Evolutionary conservation across 345 rosid species (phyloP).

Genomic region (Aegle marmelos): DNA sequence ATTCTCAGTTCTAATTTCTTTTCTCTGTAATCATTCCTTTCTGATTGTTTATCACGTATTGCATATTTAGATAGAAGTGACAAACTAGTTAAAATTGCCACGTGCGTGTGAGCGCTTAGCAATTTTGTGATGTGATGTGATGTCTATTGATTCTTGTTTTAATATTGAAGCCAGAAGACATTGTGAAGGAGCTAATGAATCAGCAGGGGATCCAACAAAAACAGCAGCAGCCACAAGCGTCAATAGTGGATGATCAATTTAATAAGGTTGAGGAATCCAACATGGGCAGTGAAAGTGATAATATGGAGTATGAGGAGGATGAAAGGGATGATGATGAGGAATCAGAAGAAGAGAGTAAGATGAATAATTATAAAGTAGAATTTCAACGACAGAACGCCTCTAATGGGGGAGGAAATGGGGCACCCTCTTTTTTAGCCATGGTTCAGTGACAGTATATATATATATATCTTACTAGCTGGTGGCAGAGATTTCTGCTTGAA

Average conservation of each 20-base stretch:
- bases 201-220: constrained; percentile 31
- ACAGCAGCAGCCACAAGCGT: constrained; percentile 14
- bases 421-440: constrained; percentile 58
- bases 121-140: constrained; percentile 8
- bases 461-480: neutral
- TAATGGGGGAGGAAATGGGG: constrained; percentile 57
- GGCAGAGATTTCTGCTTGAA: neutral
- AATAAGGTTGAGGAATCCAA: constrained; percentile 39
- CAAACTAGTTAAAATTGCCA: neutral
- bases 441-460: constrained; percentile 26
- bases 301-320: constrained; percentile 27
- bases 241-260: constrained; percentile 40
- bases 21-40: neutral
- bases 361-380: constrained; percentile 49
- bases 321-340: constrained; percentile 43
- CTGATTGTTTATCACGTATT: neutral
- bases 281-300: constrained; percentile 28
- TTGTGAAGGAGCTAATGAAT: constrained; percentile 56
- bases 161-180: constrained; percentile 81
- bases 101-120: neutral
- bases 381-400: constrained; percentile 45
- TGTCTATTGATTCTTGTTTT: constrained; percentile 36
- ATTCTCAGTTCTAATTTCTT: neutral
- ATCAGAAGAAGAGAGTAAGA: constrained; percentile 44
- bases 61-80: neutral